Evolutionary conservation across 345 rosid species (phyloP), one percentile per base, ranked within the genome.

Genomic region (Salix caprea): DNA sequence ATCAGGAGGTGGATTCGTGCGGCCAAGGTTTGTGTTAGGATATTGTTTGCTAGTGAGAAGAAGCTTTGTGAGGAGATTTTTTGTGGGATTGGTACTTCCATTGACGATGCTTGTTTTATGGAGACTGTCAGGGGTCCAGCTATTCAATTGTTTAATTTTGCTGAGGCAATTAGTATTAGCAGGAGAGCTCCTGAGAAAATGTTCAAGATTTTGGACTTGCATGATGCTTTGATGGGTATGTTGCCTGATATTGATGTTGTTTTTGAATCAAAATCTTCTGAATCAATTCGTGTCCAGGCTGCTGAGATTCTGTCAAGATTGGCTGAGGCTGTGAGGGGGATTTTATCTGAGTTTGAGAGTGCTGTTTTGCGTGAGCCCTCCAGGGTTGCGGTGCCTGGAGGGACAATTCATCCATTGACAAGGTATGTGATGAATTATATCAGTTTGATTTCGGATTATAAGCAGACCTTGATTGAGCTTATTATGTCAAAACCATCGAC

Each of bases 341-440:
- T 91, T 73, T 77, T 95, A 32, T 88, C 97, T 0, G 99, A 95
- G 84, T 93, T 93, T 52, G 99, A 95, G 82, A 90, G 79, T 69
- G 94, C 97, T 0, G 89, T 95, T 30, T 83, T 93, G 73, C 84
- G 86, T 39, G 99, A 95, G 69, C 97, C 99, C 4, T 90, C 97
- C 0, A 79, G 58, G 21, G 92, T 90, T 64, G 90, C 92, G 2
- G 93, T 93, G 30, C 97, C 97, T 16, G 99, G 97, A 16, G 99
- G 98, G 23, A 92, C 97, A 1, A 87, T 95, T 73, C 99, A 95
- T 83, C 99, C 99, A 4, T 81, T 95, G 81, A 95, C 99, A 7
- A 88, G 99, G 90, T 95, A 95, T 80, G 97, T 93, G 74, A 95
- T 95, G 99, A 95, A 95, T 72, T 95, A 95, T 74, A 89, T 90